phyloP scores from a whole-genome alignment of 1,284 basidiomycete genomes.

The Takashimella tepidaria region DNA sequence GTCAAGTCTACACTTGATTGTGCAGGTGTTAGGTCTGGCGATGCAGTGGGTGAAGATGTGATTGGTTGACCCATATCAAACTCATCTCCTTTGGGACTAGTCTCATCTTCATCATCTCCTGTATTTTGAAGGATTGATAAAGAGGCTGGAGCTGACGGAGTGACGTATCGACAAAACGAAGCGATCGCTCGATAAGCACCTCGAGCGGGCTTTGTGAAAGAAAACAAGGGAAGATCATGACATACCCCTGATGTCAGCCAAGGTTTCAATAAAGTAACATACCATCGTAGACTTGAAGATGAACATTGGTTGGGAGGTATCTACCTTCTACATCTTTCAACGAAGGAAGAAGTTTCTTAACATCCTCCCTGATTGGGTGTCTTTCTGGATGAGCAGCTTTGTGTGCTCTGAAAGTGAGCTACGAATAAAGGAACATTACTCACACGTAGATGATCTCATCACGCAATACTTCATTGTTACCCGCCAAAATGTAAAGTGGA shows the following conservation, averaged over 20 bases:
- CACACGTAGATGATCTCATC: slow-evolving; percentile 88
- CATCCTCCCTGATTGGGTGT: slow-evolving; percentile 63
- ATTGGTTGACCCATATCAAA: not conserved
- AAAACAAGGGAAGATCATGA: slow-evolving; percentile 66
- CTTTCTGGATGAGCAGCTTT: slow-evolving; percentile 78
- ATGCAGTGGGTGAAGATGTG: not conserved
- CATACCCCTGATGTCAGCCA: slow-evolving; percentile 48
- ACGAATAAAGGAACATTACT: slow-evolving; percentile 35
- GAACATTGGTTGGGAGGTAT: slow-evolving; percentile 72
- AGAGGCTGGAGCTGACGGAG: slow-evolving; percentile 31
- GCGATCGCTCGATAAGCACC: slow-evolving; percentile 45
- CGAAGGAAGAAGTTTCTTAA: slow-evolving; percentile 60
- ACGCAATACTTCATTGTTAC: slow-evolving; percentile 84
- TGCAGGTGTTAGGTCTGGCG: not conserved
- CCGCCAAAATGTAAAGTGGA: slow-evolving; percentile 76
- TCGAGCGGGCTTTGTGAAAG: slow-evolving; percentile 64
- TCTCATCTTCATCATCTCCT: not conserved
- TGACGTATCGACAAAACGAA: slow-evolving; percentile 48
- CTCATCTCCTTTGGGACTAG: not conserved
- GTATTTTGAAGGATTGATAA: not conserved
- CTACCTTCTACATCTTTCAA: slow-evolving; percentile 61
- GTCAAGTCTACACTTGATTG: not conserved
- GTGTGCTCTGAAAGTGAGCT: slow-evolving; percentile 63
- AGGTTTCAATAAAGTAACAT: slow-evolving; percentile 10
- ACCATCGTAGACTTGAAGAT: slow-evolving; percentile 66